Base-by-base conservation (phyloP, 2,329 filamentous ascomycete genomes). In the Amesomyces nigricolor region DNA sequence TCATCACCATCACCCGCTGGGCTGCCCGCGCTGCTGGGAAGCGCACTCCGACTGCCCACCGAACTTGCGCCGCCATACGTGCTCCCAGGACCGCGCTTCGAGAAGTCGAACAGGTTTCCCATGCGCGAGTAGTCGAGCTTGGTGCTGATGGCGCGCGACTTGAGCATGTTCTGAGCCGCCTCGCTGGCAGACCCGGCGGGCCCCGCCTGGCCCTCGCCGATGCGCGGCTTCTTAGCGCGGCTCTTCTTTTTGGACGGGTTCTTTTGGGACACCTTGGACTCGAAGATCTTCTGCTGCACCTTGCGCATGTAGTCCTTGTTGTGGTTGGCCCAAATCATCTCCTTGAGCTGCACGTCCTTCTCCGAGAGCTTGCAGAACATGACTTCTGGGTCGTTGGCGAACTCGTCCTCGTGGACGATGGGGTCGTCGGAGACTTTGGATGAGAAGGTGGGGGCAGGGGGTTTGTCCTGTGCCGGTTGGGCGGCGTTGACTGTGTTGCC, bases 301-400 rank as follows among this genome's bases (percentile, higher is more conserved):
- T 85, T 81, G 8, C 92, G 88, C 39, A 99, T 78, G 81, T 91
- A 99, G 62, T 95, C 90, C 68, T 94, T 91, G 71, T 99, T 97
- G 67, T 91, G 86, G 57, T 92, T 91, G 43, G 95, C 85, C 94
- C 94, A 99, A 51, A 97, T 88, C 57, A 85, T 83, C 70, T 96
- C 91, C 70, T 96, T 97, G 66, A 91, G 82, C 35, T 81, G 81
- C 2, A 86, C 82, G 72, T 97, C 91, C 3, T 83, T 81, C 1
- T 85, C 80, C 0, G 79, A 81, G 5, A 97, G 78, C 37, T 91
- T 72, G 66, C 91, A 96, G 64, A 88, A 88, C 57, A 80, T 75
- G 5, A 99, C 90, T 70, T 99, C 94, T 0, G 85, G 87, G 60
- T 99, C 94, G 63, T 95, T 85, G 38, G 86, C 88, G 65, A 97